phyloP scores from a whole-genome alignment of 371 early-diverging fungal species.

The Chytridiales sp. region DNA sequence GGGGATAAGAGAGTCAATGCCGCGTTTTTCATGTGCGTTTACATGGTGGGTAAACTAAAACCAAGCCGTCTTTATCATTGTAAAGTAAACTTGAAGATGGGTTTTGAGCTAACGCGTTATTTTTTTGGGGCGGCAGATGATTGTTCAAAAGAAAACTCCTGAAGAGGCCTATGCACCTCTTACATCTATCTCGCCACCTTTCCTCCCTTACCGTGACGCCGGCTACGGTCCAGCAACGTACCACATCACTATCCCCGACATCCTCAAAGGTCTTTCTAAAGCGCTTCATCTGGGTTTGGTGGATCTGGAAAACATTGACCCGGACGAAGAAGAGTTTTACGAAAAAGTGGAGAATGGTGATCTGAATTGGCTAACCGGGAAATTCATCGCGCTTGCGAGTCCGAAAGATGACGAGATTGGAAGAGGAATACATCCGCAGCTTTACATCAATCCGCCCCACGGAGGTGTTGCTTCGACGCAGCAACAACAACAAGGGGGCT shows the following conservation, averaged over 20 bases:
- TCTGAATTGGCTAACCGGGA: slow-evolving; percentile 63
- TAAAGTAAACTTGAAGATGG: background rate
- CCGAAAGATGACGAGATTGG: slow-evolving; percentile 53
- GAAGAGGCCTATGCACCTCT: slow-evolving; percentile 57
- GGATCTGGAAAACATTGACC: slow-evolving; percentile 52
- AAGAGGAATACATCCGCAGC: background rate
- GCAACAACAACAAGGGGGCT: background rate
- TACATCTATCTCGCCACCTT: slow-evolving; percentile 38
- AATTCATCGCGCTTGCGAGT: slow-evolving; percentile 61
- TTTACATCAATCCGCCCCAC: background rate
- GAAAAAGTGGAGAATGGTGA: slow-evolving; percentile 66
- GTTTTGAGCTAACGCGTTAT: background rate
- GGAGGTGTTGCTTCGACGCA: background rate
- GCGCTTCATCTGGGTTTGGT: slow-evolving; percentile 54
- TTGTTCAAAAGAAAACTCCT: slow-evolving; percentile 53
- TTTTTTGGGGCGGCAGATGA: slow-evolving; percentile 35
- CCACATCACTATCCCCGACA: slow-evolving; percentile 61
- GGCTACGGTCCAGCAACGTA: slow-evolving; percentile 63
- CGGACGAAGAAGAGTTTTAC: slow-evolving; percentile 63
- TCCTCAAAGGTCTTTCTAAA: slow-evolving; percentile 56
- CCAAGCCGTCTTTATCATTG: background rate
- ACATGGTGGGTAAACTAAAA: slow-evolving; percentile 54
- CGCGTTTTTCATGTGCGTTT: slow-evolving; percentile 57
- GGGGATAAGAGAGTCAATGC: slow-evolving; percentile 57
- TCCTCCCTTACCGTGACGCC: slow-evolving; percentile 64